phyloP scores from a whole-genome alignment of 352 stramenopile genomes.

The Phytophthora tentaculata region DNA sequence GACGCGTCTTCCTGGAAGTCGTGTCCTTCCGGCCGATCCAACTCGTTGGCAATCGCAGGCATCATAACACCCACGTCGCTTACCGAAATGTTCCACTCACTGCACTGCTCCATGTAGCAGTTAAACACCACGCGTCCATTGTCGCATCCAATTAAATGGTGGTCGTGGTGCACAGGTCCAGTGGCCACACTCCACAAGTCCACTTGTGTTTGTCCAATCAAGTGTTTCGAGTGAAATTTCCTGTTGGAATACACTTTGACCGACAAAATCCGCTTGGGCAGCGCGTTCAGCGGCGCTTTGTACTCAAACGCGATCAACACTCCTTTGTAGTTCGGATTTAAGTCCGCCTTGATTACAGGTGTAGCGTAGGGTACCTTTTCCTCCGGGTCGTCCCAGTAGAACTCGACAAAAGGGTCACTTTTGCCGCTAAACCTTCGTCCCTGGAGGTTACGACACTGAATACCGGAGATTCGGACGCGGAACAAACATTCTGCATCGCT shows the following conservation, averaged over 20 bases:
- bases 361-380: conserved; percentile 77
- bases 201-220: conserved; percentile 81
- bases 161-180: conserved; percentile 87
- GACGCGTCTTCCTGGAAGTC: conserved; percentile 92
- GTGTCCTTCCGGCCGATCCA: conserved; percentile 88
- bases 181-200: conserved; percentile 86
- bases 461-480: conserved; percentile 83
- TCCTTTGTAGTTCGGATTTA: conserved; percentile 91
- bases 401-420: conserved; percentile 89
- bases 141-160: conserved; percentile 85
- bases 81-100: conserved; percentile 90
- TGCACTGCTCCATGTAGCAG: conserved; percentile 93
- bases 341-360: conserved; percentile 83
- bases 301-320: conserved; percentile 90
- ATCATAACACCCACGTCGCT: conserved; percentile 91
- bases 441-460: conserved; percentile 89
- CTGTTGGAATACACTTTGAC: conserved; percentile 88
- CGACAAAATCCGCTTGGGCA: conserved; percentile 65
- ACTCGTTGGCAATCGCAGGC: conserved; percentile 86
- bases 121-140: conserved; percentile 92
- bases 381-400: conserved; percentile 84
- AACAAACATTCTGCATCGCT: conserved; percentile 80
- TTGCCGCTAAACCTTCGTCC: conserved; percentile 82
- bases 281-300: conserved; percentile 59
- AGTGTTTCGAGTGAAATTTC: conserved; percentile 76